Evolutionary conservation across 1,284 basidiomycete genomes (phyloP), one percentile per base, ranked within the genome.

Genomic region (Apiotrichum montevideense): DNA sequence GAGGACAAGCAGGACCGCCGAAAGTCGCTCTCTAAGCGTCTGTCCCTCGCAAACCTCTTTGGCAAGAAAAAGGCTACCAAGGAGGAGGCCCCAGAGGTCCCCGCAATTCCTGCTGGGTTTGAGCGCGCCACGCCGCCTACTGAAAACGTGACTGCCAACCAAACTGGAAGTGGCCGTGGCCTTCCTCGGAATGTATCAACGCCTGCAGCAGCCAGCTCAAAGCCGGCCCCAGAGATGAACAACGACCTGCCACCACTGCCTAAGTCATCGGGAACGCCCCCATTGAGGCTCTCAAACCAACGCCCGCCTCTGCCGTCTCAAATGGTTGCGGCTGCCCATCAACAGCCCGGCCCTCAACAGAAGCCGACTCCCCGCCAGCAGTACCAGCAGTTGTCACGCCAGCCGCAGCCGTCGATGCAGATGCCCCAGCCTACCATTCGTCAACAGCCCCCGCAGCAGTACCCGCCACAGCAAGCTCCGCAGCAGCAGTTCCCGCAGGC

Each of bases 1-100:
- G 34, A 52, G 48, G 40, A 54, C 35, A 49, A 49, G 43, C 35
- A n/a, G 11, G n/a, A 49, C 37, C 21, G 34, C 42, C 55, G 50
- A 47, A 53, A 33, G 33, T 46, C 52, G 14, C 51, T 62, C 40
- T 14, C 44, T 33, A 53, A 58, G 52, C 60, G 60, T 15, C 33
- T 62, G 13, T 61, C 59, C 37, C 40, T 61, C 33, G 8, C 37
- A 21, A 33, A 51, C 8, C 44, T 54, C n/a, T 45, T 52, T 39
- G 52, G 50, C 55, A 58, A 57, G 55, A 54, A 55, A 15, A 40
- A 46, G 39, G 50, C 48, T 15, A 51, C 50, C 15, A 15, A 42
- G 3, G 49, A 32, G 1, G 44, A 46, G 3, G 55, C 46, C 1
- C 54, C 58, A 39, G 51, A 57, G 3, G 53, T 57, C 11, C 59